phyloP scores from a whole-genome alignment of 75 land plant genomes.

The Pinus taeda region DNA sequence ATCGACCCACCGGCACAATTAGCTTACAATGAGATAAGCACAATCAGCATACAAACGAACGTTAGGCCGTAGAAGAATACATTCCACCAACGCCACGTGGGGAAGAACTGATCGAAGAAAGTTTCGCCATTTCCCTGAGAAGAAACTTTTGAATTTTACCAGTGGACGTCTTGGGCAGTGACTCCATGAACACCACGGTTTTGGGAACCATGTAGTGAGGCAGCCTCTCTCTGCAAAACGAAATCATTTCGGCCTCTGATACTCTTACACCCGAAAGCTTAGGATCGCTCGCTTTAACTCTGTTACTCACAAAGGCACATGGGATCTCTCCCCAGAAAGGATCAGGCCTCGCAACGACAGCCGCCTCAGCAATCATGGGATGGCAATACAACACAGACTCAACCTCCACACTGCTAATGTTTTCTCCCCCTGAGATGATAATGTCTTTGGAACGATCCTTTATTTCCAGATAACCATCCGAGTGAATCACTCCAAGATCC shows the following conservation, averaged over 20 bases:
- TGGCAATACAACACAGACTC: conserved; percentile 74
- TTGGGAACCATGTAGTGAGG: conserved; percentile 74
- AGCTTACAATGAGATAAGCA: too few species aligned
- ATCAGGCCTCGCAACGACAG: conserved; percentile 83
- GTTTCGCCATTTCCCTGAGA: conserved; percentile 52
- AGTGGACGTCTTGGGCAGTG: conserved; percentile 79
- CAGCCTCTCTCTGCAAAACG: conserved; percentile 46
- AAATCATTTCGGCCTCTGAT: conserved; percentile 35
- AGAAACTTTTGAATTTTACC: conserved; percentile 82
- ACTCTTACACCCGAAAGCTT: background rate
- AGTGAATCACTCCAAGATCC: conserved; percentile 75
- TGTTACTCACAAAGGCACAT: conserved; percentile 68
- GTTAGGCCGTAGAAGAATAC: too few species aligned
- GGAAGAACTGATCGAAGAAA: too few species aligned
- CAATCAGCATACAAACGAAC: too few species aligned
- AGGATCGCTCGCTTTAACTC: background rate
- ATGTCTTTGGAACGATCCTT: conserved; percentile 79
- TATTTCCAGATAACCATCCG: conserved; percentile 72
- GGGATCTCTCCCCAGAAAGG: conserved; percentile 90
- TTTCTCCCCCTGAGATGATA: conserved; percentile 81
- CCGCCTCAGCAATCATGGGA: conserved; percentile 70
- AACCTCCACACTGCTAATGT: conserved; percentile 78
- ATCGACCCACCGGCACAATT: too few species aligned
- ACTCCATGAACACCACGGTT: conserved; percentile 56
- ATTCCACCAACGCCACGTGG: too few species aligned